A percentile compares a stretch with the other conserved stretches of the same genome.
Evolutionary conservation across 2,329 filamentous ascomycete genomes (phyloP).

Genomic region (Exophiala phaeomuriformis): DNA sequence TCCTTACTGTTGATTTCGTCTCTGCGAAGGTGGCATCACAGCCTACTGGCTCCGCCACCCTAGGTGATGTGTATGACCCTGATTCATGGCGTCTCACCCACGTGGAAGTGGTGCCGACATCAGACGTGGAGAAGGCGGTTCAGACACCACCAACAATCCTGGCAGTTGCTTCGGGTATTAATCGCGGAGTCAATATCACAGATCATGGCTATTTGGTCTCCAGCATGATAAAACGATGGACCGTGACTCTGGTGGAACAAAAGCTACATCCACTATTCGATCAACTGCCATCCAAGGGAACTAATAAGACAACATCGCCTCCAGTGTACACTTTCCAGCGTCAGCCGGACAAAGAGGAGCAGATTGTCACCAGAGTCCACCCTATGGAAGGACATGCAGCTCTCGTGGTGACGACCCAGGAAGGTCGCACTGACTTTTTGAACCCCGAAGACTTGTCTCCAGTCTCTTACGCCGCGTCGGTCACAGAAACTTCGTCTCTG

Average conservation of each 20-base stretch:
- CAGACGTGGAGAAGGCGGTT: slow-evolving; percentile 52
- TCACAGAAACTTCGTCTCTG: slow-evolving; percentile 35
- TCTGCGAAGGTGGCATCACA: slow-evolving; percentile 24
- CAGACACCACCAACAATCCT: slow-evolving; percentile 58
- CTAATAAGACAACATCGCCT: slow-evolving; percentile 1
- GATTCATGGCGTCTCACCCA: slow-evolving; percentile 59
- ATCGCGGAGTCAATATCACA: slow-evolving; percentile 43
- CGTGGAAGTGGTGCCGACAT: slow-evolving; percentile 63
- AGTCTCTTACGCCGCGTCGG: slow-evolving; percentile 15
- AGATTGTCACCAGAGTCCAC: slow-evolving; percentile 10
- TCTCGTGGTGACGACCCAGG: slow-evolving; percentile 26
- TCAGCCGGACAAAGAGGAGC: slow-evolving; percentile 20
- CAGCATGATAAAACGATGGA: slow-evolving; percentile 77
- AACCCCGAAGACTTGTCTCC: slow-evolving; percentile 52
- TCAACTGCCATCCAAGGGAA: slow-evolving; percentile 46
- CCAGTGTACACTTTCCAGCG: slow-evolving; percentile 9
- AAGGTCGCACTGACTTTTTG: slow-evolving; percentile 48
- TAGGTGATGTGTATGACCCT: slow-evolving; percentile 32
- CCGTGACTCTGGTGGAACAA: slow-evolving; percentile 59
- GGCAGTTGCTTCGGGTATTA: slow-evolving; percentile 61
- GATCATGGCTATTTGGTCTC: slow-evolving; percentile 58
- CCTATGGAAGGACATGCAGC: slow-evolving; percentile 10
- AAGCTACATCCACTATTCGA: slow-evolving; percentile 69
- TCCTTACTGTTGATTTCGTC: slow-evolving; percentile 10
- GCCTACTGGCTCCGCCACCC: slow-evolving; percentile 12